Percentiles rank a stretch among this genome's conserved stretches.
Conservation (phyloP, 2,329 filamentous ascomycete species). For the Colletotrichum cuscutae region DNA sequence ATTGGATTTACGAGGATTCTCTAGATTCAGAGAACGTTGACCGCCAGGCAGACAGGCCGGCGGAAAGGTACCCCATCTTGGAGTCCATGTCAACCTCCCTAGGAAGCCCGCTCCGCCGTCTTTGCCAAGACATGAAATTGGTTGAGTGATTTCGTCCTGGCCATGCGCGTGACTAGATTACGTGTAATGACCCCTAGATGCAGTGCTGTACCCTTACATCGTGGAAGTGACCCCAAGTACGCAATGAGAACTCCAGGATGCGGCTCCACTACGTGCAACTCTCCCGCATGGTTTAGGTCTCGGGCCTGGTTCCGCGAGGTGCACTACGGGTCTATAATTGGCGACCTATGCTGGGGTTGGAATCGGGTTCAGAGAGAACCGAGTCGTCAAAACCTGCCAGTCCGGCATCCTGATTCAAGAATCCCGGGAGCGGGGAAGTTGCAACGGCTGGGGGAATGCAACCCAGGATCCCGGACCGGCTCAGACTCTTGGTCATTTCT, state of each 20-base stretch:
- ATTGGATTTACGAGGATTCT: not conserved
- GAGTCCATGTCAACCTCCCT: not conserved
- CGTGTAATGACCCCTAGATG: no score
- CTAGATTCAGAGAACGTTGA: no score
- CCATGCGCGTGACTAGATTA: not conserved
- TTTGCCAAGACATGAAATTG: not conserved
- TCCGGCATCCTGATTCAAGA: conserved; percentile 15
- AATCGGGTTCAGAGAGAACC: not conserved
- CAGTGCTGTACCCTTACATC: no score
- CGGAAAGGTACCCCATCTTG: not conserved
- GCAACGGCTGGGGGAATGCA: not conserved
- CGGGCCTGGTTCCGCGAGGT: conserved; percentile 6
- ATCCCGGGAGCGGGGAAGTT: not conserved
- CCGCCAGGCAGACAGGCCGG: no score
- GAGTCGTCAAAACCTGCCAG: conserved; percentile 22
- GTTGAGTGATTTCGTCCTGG: not conserved
- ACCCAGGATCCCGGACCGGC: not conserved
- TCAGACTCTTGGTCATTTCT: not conserved
- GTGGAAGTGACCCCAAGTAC: no score
- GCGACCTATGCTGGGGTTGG: conserved; percentile 3
- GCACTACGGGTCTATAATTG: conserved; percentile 7
- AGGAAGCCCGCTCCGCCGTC: not conserved
- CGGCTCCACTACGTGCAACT: not conserved
- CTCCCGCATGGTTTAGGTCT: not conserved
- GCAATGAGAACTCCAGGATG: not conserved